Evolutionary conservation across 2,329 filamentous ascomycete species (phyloP).

Genomic region (Aureobasidium sp.): DNA sequence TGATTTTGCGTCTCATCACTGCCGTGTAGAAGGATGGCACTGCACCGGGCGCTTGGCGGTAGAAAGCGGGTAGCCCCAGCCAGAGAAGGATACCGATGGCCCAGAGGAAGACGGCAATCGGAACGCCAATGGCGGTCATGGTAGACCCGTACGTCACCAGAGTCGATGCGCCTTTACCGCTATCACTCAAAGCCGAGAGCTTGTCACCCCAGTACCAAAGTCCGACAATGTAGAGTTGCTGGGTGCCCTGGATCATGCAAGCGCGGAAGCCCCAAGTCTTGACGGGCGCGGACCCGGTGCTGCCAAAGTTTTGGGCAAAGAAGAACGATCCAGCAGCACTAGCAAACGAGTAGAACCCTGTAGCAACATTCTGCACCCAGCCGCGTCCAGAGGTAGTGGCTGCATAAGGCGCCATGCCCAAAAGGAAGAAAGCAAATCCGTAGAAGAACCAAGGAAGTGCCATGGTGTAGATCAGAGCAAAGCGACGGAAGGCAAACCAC

Average conservation of each 20-base stretch:
- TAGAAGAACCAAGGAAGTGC: constrained; percentile 58
- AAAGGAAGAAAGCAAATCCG: constrained; percentile 54
- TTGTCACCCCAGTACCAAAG: constrained; percentile 62
- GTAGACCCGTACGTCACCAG: constrained; percentile 21
- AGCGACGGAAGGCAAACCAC: constrained; percentile 56
- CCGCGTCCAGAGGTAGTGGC: constrained; percentile 34
- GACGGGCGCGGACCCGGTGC: constrained; percentile 47
- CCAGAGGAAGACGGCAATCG: constrained; percentile 53
- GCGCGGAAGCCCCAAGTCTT: constrained; percentile 62
- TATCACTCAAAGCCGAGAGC: constrained; percentile 41
- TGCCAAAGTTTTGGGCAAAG: constrained; percentile 60
- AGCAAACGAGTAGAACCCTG: constrained; percentile 55
- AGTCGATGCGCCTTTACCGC: constrained; percentile 31
- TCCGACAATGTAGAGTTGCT: constrained; percentile 58
- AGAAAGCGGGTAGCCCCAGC: constrained; percentile 59
- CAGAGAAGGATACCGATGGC: constrained; percentile 49
- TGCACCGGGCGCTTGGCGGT: constrained; percentile 56
- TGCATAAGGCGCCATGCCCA: constrained; percentile 56
- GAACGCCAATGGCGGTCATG: constrained; percentile 48
- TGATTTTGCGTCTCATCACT: constrained; percentile 55
- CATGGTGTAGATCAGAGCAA: constrained; percentile 52
- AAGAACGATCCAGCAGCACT: constrained; percentile 58
- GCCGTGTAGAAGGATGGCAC: constrained; percentile 60
- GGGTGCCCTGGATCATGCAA: constrained; percentile 59
- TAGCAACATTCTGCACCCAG: constrained; percentile 56